Evolutionary conservation across 805 yeast species (phyloP), one percentile per base, ranked within the genome.

Genomic region (Helenozyma baotianmanensis): DNA sequence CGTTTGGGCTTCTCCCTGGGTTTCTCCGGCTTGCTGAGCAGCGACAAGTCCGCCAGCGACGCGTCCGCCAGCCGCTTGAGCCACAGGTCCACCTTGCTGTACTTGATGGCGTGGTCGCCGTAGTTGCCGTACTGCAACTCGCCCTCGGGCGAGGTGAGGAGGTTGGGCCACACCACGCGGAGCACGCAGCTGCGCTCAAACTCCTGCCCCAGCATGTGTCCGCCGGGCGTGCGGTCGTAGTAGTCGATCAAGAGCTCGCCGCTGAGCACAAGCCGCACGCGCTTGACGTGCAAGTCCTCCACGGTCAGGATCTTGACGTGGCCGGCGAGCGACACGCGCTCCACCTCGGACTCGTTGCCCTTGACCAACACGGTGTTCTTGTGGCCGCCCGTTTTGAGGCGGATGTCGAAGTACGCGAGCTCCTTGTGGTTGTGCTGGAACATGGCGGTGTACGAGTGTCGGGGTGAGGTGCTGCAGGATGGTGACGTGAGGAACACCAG

Each of bases 111-210:
- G 25, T 36, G 38, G 34, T 68, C 68, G 11, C 73, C 72, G 41
- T 68, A 70, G 33, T 61, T 54, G 3, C 76, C 75, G 31, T 50
- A 57, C 6, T 43, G 36, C 4, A 72, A 50, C 3, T 29, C 39
- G 2, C 78, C 79, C 4, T 59, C 52, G 1, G 62, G 48, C 25
- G 50, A 43, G 10, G 63, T 59, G 26, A 74, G 52, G 22, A 74
- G 51, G 40, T 74, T 74, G 30, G 58, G 54, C 80, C 80, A 74
- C 12, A 61, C 66, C 16, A 64, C 71, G 18, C 58, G 52, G 28
- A 74, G 42, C 6, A 68, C 63, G 26, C 65, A 58, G 12, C 57
- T 49, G 16, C 65, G 55, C 27, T 68, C 74, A 18, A 52, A 39
- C 11, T 65, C 58, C 23, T 63, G 65, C 26, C 58, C 61, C 0